Base-by-base conservation (phyloP, 2,329 filamentous ascomycete species). In the Diaporthe velutina region DNA sequence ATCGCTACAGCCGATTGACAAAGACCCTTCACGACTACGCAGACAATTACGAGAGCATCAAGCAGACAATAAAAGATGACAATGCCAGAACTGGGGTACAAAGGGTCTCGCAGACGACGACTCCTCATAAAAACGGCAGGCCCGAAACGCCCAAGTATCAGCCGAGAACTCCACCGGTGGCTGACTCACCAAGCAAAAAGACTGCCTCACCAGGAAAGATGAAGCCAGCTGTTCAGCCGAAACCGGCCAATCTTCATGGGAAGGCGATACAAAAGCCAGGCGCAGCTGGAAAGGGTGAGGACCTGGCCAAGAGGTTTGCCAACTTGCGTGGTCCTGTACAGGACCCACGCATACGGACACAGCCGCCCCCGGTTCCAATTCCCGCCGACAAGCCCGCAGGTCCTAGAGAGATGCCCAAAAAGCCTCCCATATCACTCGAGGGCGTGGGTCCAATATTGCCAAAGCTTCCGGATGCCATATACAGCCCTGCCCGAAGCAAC, bases 401-500 rank as follows among this genome's bases (percentile, higher is more conserved):
- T 30, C 70, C 70, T 42, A 64, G 90, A 75, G 85, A 87, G 15
- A 91, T 91, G 87, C 88, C 88, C 7, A 81, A 83, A 35, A 85
- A 86, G 57, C 84, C 85, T 1, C 86, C 86, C 68, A 80, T 90
- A 13, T 85, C 86, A 3, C 78, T 91, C 1, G 85, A 90, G 61
- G 89, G 85, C 35, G 81, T 88, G n/a, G 81, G 90, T 10, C 87
- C 89, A 15, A 86, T 86, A 22, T 84, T 95, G 79, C 93, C 93
- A 15, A 93, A 93, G 80, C 84, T 93, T 60, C 94, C 94, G 1
- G 93, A 92, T 79, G 93, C 94, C 10, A 94, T 94, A 5, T 96
- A 95, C 80, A 95, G 92, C 78, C 94, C 94, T n/a, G 92, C 92
- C 1, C 88, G 93, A 45, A 94, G 94, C 38, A 93, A 91, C 73